Conservation (phyloP, 768 basidiomycete species). For the Coprinellus micaceus region DNA sequence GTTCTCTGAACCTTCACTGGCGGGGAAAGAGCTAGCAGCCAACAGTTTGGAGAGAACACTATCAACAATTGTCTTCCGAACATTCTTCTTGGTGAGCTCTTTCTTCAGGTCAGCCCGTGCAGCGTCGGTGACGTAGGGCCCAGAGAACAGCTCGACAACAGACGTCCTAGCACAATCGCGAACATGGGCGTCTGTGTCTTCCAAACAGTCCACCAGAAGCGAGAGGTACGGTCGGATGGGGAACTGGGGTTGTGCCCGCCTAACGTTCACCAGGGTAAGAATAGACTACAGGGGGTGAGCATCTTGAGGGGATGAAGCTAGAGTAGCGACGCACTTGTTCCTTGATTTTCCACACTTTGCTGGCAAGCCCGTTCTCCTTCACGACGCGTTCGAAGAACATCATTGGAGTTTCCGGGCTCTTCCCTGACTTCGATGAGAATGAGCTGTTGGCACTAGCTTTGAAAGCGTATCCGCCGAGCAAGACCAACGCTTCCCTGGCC, state of each 20-base stretch:
- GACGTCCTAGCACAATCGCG: conserved; percentile 81
- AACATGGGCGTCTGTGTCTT: conserved; percentile 89
- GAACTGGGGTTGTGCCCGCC: conserved; percentile 65
- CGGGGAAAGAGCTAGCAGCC: conserved; percentile 42
- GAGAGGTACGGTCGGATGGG: conserved; percentile 81
- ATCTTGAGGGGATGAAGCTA: not conserved
- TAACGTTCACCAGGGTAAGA: conserved; percentile 66
- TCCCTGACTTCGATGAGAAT: conserved; percentile 48
- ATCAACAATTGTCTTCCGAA: conserved; percentile 86
- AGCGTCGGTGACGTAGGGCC: conserved; percentile 74
- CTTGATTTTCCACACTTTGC: conserved; percentile 82
- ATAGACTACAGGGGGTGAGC: conserved; percentile 42
- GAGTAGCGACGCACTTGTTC: conserved; percentile 66
- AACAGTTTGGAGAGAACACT: conserved; percentile 69
- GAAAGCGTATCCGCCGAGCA: conserved; percentile 71
- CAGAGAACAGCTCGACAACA: conserved; percentile 82
- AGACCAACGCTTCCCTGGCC: conserved; percentile 73
- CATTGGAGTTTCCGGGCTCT: conserved; percentile 66
- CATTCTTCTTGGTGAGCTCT: conserved; percentile 78
- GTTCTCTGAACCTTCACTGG: conserved; percentile 58
- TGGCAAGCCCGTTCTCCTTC: conserved; percentile 67
- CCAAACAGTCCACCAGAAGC: conserved; percentile 76
- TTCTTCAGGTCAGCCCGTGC: conserved; percentile 94
- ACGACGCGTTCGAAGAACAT: conserved; percentile 68
- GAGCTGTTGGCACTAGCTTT: conserved; percentile 45